phyloP scores from a whole-genome alignment of 164 flowering plant genomes.

The Malania oleifera region DNA sequence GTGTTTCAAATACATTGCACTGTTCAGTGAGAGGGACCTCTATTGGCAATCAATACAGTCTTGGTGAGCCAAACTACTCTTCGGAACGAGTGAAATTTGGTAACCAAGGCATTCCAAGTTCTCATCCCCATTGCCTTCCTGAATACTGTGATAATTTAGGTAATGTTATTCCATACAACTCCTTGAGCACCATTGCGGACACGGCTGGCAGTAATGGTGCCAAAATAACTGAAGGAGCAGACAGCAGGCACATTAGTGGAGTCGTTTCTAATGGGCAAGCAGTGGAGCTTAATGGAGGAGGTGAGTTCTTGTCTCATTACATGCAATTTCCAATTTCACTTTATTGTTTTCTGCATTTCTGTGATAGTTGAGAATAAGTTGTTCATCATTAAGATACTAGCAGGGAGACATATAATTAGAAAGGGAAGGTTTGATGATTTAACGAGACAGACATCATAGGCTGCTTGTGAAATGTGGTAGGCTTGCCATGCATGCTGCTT shows the following conservation, averaged over 20 bases:
- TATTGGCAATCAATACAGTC: constrained; percentile 30
- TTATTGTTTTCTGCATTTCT: not conserved
- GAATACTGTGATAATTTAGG: constrained; percentile 50
- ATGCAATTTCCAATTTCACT: not conserved
- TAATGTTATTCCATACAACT: constrained; percentile 34
- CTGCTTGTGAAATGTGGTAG: not conserved
- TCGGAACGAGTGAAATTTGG: constrained; percentile 40
- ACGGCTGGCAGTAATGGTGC: constrained; percentile 30
- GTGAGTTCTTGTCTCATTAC: constrained; percentile 24
- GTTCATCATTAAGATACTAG: not conserved
- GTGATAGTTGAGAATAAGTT: not conserved
- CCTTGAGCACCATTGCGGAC: constrained; percentile 27
- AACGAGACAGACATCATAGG: not conserved
- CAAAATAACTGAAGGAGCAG: constrained; percentile 36
- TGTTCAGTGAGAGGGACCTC: constrained; percentile 37
- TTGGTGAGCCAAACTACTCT: constrained; percentile 32
- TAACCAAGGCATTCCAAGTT: constrained; percentile 29
- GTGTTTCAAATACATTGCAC: constrained; percentile 47
- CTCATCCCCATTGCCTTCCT: constrained; percentile 70
- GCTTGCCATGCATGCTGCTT: not conserved
- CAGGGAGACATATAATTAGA: not conserved
- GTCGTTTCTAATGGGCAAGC: constrained; percentile 39
- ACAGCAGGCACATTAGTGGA: constrained; percentile 35
- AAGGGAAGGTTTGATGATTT: not conserved
- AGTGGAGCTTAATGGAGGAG: constrained; percentile 37